Evolutionary conservation across 495 filamentous ascomycete species (phyloP), one percentile per base, ranked within the genome.

Genomic region (Neurospora cerealis): DNA sequence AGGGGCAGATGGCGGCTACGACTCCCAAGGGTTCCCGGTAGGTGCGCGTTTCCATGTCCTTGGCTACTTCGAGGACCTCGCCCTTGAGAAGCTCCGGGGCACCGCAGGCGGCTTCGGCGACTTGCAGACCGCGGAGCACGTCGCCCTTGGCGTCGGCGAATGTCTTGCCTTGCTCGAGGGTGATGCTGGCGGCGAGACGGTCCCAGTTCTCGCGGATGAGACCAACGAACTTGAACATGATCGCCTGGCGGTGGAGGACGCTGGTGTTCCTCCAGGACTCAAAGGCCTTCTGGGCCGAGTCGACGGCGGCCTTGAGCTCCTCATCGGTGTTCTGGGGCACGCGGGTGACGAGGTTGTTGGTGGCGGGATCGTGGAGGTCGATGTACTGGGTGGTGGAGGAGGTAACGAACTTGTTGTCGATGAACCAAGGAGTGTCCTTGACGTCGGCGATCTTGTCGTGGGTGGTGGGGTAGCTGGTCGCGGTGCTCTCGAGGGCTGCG

Each of bases 151-250:
- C 95, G 84, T 99, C 96, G 71, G 93, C 93, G 82, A 98, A 94
- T 4, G 96, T 98, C 88, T 99, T 99, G 77, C 96, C 96, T 85
- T 99, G 96, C 86, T 99, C 96, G 70, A 98, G 86, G 21, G 95
- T 98, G 79, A 99, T 99, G 80, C 91, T 95, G 5, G 96, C 93
- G 21, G 96, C 96, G 74, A 99, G 82, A 42, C 96, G 88, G 81
- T 99, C 95, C 96, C 95, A 98, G 85, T 99, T 90, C 79, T 94
- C 90, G 54, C 95, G 89, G 82, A 99, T 97, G 79, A 99, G 84
- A 69, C 84, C 88, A 42, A 95, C 93, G 79, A 94, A 97, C 84
- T 93, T 95, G 88, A 99, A 99, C 90, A 99, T 95, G 83, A 98
- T 93, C 85, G 96, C 93, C 85, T 99, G 96, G 70, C 91, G 88